Percentiles rank a stretch among this genome's conserved stretches.
These are phyloP conservation scores for Mycena albidolilacea DNA, from an alignment of 768 basidiomycete genomes.

Conservation along the genomic window DNA sequence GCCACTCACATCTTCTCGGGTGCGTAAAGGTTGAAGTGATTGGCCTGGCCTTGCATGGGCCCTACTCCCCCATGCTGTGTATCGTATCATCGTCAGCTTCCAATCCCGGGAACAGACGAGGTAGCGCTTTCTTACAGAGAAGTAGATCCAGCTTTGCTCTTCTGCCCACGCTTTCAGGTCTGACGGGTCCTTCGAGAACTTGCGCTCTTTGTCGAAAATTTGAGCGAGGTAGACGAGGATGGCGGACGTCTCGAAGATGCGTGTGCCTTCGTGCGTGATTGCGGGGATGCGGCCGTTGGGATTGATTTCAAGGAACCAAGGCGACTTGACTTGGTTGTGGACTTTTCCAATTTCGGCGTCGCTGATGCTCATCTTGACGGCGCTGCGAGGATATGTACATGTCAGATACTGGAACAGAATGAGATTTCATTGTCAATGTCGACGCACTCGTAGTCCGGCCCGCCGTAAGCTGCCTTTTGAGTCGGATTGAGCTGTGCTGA, in stretches of 20 bases:
- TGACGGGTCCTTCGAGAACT: constrained; percentile 28
- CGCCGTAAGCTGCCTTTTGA: constrained; percentile 25
- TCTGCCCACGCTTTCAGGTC: constrained; percentile 28
- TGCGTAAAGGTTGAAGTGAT: constrained; percentile 25
- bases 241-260: constrained; percentile 29
- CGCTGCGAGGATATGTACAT: constrained; percentile 14
- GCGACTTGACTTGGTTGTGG: constrained; percentile 29
- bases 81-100: not conserved
- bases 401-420: not conserved
- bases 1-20: constrained; percentile 22
- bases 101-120: not conserved
- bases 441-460: constrained; percentile 21
- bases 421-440: not conserved
- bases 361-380: constrained; percentile 28
- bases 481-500: constrained; percentile 1
- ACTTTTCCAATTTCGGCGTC: constrained; percentile 31
- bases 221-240: constrained; percentile 27
- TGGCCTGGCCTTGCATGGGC: constrained; percentile 23
- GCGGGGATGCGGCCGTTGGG: constrained; percentile 32
- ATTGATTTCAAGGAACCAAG: constrained; percentile 30
- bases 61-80: constrained; percentile 23
- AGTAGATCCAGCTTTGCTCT: constrained; percentile 26
- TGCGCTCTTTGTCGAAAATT: constrained; percentile 26
- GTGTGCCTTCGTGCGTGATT: constrained; percentile 27
- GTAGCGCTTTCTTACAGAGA: constrained; percentile 11